Conservation (phyloP, 768 basidiomycete genomes). For the Infundibulicybe gibba region DNA sequence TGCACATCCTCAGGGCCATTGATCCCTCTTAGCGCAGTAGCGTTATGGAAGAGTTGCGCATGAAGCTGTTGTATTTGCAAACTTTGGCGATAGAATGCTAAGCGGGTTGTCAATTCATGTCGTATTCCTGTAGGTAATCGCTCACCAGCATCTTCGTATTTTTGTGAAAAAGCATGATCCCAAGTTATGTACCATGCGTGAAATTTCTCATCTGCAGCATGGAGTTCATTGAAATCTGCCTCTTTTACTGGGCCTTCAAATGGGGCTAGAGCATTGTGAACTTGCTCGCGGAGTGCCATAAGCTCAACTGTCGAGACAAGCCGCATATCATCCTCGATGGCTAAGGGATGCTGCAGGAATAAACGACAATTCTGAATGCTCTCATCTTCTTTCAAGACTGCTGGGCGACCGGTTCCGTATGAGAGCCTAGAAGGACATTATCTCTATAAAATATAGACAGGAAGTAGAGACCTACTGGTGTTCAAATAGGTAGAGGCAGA, state of each 20-base stretch:
- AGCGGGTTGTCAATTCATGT: slow-evolving; percentile 2
- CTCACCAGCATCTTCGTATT: slow-evolving; percentile 77
- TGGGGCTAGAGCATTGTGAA: slow-evolving; percentile 80
- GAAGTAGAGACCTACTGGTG: slow-evolving; percentile 66
- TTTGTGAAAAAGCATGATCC: slow-evolving; percentile 77
- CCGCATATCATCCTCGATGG: slow-evolving; percentile 92
- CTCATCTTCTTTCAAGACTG: slow-evolving; percentile 90
- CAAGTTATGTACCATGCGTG: slow-evolving; percentile 77
- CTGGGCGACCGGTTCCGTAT: slow-evolving; percentile 91
- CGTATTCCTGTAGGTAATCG: background rate
- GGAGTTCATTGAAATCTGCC: slow-evolving; percentile 67
- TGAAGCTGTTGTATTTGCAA: slow-evolving; percentile 85
- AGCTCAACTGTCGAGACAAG: slow-evolving; percentile 93
- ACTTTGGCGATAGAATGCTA: slow-evolving; percentile 87
- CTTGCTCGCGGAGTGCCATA: slow-evolving; percentile 83
- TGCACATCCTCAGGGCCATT: slow-evolving; percentile 84
- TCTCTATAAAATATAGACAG: background rate
- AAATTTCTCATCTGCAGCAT: slow-evolving; percentile 75
- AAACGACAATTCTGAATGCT: slow-evolving; percentile 79
- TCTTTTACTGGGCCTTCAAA: slow-evolving; percentile 72
- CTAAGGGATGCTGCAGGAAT: slow-evolving; percentile 80
- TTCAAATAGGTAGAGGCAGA: slow-evolving; percentile 90
- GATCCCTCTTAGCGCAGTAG: slow-evolving; percentile 79
- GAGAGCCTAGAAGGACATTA: slow-evolving; percentile 60
- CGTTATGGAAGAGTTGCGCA: slow-evolving; percentile 82